phyloP scores from a whole-genome alignment of 768 basidiomycete species.

The Termitomyces sp. region DNA sequence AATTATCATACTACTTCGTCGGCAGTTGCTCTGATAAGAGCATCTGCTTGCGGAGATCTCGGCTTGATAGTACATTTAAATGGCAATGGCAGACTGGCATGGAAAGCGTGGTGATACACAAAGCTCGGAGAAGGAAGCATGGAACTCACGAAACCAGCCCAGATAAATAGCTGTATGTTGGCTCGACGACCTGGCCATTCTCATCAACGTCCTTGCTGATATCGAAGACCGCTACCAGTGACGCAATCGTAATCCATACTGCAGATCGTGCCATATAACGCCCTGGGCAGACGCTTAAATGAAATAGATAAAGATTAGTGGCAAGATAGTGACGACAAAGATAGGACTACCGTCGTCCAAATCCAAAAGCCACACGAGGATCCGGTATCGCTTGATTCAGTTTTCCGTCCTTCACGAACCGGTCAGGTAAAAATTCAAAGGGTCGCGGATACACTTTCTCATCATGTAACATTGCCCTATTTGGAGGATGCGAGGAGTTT shows the following conservation, averaged over 20 bases:
- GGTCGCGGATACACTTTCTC: background rate
- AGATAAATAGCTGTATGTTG: constrained; percentile 3
- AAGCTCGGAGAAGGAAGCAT: background rate
- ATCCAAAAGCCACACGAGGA: background rate
- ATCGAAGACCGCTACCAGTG: constrained; percentile 24
- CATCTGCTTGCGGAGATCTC: constrained; percentile 2
- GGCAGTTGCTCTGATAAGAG: background rate
- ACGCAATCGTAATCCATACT: constrained; percentile 25
- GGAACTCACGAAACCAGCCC: background rate
- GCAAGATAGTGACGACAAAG: background rate
- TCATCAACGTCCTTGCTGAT: constrained; percentile 17
- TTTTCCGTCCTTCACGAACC: background rate
- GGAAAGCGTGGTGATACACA: background rate
- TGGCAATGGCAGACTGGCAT: constrained; percentile 2
- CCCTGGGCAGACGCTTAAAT: constrained; percentile 29
- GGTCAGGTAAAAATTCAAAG: background rate
- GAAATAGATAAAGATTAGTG: background rate
- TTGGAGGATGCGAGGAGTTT: background rate
- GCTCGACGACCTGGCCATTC: constrained; percentile 12
- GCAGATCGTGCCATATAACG: constrained; percentile 25
- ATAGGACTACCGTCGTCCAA: background rate
- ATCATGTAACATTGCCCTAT: background rate
- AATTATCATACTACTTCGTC: background rate
- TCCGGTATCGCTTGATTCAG: background rate
- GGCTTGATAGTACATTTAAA: constrained; percentile 11